Percentiles rank a stretch among this genome's conserved stretches.
phyloP scores from a whole-genome alignment of 768 basidiomycete species.

The Leccinum arenicola region DNA sequence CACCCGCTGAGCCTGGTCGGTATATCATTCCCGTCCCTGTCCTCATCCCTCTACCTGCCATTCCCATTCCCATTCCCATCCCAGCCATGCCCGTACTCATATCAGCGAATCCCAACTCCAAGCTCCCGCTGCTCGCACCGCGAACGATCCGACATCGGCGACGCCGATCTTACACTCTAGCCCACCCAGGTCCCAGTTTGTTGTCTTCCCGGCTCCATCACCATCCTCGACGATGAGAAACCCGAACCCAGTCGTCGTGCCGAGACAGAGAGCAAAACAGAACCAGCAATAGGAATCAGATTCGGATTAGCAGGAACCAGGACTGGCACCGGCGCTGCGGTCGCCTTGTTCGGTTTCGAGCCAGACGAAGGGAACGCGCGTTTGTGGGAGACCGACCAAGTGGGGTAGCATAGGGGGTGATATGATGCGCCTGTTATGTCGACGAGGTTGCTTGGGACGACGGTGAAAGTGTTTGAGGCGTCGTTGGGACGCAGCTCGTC shows the following conservation, averaged over 20 bases:
- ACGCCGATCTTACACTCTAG: not conserved
- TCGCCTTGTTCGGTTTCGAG: slow-evolving; percentile 35
- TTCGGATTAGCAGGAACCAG: no score
- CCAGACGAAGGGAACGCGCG: slow-evolving; percentile 49
- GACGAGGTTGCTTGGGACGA: no score
- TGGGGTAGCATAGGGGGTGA: slow-evolving; percentile 10
- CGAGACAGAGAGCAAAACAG: no score
- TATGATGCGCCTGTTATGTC: no score
- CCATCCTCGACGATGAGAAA: not conserved
- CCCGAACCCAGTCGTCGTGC: no score
- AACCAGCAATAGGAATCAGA: no score
- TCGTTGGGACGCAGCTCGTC: no score
- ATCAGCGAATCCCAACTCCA: no score
- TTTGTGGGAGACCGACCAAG: slow-evolving; percentile 18
- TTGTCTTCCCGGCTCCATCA: not conserved
- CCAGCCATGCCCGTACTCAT: no score
- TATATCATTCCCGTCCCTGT: not conserved
- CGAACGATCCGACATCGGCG: slow-evolving; percentile 13
- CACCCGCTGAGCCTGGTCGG: slow-evolving; percentile 26
- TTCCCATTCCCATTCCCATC: no score
- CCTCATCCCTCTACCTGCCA: no score
- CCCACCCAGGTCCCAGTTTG: not conserved
- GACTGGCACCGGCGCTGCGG: not conserved
- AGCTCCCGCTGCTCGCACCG: not conserved
- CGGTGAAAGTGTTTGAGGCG: no score